phyloP scores from a whole-genome alignment of 2,329 filamentous ascomycete genomes.

The Arthrobotrys sphaeroides region DNA sequence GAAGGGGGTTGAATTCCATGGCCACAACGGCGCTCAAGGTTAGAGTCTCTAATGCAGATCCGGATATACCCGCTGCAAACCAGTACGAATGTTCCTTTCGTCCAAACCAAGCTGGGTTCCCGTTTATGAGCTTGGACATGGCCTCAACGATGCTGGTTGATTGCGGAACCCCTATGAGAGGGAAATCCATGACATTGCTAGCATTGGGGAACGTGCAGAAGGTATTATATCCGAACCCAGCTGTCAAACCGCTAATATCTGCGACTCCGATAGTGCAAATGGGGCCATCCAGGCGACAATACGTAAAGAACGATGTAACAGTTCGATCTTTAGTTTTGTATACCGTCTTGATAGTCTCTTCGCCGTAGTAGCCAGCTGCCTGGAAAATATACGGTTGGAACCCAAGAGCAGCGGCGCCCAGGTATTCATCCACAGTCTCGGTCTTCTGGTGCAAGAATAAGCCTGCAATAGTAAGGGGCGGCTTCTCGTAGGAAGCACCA shows the following conservation, averaged over 20 bases:
- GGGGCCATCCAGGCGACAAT: conserved; percentile 61
- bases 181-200: conserved; percentile 56
- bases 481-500: conserved; percentile 59
- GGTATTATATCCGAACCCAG: conserved; percentile 63
- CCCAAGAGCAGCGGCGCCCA: conserved; percentile 61
- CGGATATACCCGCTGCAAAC: conserved; percentile 61
- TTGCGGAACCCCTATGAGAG: conserved; percentile 57
- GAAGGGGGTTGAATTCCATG: conserved; percentile 58
- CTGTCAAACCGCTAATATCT: conserved; percentile 60
- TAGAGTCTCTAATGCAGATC: conserved; percentile 62
- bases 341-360: conserved; percentile 39
- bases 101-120: conserved; percentile 58
- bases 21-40: conserved; percentile 60
- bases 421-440: conserved; percentile 59
- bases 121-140: conserved; percentile 58
- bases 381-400: conserved; percentile 61
- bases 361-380: conserved; percentile 63
- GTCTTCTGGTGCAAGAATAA: conserved; percentile 59
- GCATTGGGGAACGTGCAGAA: conserved; percentile 22
- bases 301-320: conserved; percentile 60
- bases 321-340: conserved; percentile 10
- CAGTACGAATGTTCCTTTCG: conserved; percentile 57
- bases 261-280: conserved; percentile 62
- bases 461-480: conserved; percentile 61
- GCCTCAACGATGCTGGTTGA: conserved; percentile 58